Percentiles rank a stretch among this genome's conserved stretches.
Conservation (phyloP, 2,329 filamentous ascomycete genomes). For the Alternaria arborescens region DNA sequence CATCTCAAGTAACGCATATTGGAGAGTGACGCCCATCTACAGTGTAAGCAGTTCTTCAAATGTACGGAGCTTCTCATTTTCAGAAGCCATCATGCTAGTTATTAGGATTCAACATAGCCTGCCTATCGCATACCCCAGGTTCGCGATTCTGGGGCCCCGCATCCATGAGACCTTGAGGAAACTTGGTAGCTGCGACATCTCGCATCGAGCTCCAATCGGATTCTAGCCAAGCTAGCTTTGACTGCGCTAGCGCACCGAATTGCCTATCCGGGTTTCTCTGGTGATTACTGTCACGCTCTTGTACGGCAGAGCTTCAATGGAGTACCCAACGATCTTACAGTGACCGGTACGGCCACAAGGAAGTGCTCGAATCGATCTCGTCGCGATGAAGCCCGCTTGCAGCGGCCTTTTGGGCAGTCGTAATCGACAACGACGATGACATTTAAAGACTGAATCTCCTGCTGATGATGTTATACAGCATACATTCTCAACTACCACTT, state of each 20-base stretch:
- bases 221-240: not conserved
- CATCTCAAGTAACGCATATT: not conserved
- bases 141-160: not conserved
- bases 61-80: not conserved
- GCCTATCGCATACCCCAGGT: not conserved
- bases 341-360: not conserved
- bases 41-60: not conserved
- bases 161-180: not conserved
- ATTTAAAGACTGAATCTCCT: not conserved
- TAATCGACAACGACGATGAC: not conserved
- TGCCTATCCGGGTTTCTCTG: not conserved
- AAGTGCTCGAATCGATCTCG: not conserved
- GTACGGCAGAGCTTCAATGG: not conserved
- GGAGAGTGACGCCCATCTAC: not conserved
- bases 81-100: not conserved
- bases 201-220: conserved; percentile 16
- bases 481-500: not conserved
- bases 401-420: not conserved
- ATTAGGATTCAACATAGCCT: not conserved
- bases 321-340: not conserved
- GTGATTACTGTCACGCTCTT: not conserved
- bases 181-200: not conserved
- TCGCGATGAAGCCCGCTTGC: not conserved
- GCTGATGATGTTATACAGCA: not conserved
- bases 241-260: not conserved